Percentiles rank a stretch among this genome's conserved stretches.
Evolutionary conservation across 805 yeast species (phyloP).

Genomic region (Danielia oregonensis): DNA sequence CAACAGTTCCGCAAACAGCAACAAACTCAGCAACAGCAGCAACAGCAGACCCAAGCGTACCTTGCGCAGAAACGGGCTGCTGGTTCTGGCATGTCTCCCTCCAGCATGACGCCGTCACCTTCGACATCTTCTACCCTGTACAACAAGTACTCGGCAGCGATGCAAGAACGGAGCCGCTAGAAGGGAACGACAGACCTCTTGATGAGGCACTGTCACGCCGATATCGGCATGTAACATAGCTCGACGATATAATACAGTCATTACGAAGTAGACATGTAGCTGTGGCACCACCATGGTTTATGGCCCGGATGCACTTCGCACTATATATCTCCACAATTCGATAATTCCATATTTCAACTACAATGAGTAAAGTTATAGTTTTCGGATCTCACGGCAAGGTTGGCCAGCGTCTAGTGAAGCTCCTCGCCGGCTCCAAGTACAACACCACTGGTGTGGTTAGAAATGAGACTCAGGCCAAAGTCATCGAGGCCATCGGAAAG

Average conservation of each 20-base stretch:
- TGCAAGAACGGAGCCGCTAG: neutral
- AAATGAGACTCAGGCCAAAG: slow-evolving; percentile 39
- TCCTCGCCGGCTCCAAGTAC: slow-evolving; percentile 15
- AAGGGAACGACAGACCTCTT: neutral
- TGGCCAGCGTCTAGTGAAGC: slow-evolving; percentile 45
- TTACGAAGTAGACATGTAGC: too few relatives aligned
- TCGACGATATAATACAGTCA: neutral
- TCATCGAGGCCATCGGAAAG: slow-evolving; percentile 29
- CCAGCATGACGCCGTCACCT: neutral
- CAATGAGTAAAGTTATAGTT: slow-evolving; percentile 20
- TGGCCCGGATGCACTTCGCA: too few relatives aligned
- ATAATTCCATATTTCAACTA: too few relatives aligned
- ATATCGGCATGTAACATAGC: slow-evolving; percentile 1
- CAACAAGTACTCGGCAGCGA: neutral
- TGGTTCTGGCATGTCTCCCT: neutral
- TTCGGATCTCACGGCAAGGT: slow-evolving; percentile 64
- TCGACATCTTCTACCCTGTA: neutral
- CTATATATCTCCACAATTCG: too few relatives aligned
- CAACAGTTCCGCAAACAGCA: slow-evolving; percentile 10
- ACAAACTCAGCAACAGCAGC: slow-evolving; percentile 9
- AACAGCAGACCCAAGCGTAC: slow-evolving; percentile 5
- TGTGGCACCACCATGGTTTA: too few relatives aligned
- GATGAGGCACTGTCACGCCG: slow-evolving; percentile 1
- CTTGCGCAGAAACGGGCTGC: slow-evolving; percentile 3
- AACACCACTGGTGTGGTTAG: slow-evolving; percentile 44